Percentiles rank a stretch among this genome's conserved stretches.
Conservation (phyloP, 1,284 basidiomycete genomes). For the Cutaneotrichosporon sp. region DNA sequence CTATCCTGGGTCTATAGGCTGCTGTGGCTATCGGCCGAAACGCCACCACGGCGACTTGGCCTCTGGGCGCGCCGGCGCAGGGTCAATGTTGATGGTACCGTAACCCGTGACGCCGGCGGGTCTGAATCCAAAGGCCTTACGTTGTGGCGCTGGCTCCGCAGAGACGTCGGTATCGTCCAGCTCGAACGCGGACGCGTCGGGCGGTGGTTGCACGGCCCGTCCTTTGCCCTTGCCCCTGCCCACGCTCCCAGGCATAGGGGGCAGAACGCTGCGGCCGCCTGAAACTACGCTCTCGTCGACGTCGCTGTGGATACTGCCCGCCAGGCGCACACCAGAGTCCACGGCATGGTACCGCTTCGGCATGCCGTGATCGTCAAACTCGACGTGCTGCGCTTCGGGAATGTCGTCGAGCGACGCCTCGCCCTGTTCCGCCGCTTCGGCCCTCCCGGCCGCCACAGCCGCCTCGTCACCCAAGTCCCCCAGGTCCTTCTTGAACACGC, state of each 20-base stretch:
- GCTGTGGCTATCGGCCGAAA: neutral
- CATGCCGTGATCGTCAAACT: slow-evolving; percentile 22
- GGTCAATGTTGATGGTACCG: slow-evolving; percentile 10
- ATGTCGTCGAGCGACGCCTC: slow-evolving; percentile 3
- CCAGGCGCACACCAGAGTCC: slow-evolving; percentile 38
- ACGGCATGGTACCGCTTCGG: slow-evolving; percentile 30
- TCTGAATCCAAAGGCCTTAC: slow-evolving; percentile 8
- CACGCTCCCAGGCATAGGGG: neutral
- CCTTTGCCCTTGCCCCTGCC: slow-evolving; percentile 6
- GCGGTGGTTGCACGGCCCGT: neutral
- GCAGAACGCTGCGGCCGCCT: neutral
- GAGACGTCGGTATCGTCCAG: slow-evolving; percentile 2
- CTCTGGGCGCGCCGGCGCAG: neutral
- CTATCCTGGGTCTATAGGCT: neutral
- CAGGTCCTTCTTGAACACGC: slow-evolving; percentile 45
- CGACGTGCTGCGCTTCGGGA: slow-evolving; percentile 9
- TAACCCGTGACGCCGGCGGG: slow-evolving; percentile 1
- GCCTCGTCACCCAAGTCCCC: slow-evolving; percentile 39
- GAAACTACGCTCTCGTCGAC: neutral
- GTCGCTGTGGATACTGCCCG: slow-evolving; percentile 20
- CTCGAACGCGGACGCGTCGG: too few relatives aligned
- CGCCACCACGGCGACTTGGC: slow-evolving; percentile 1
- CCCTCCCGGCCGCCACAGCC: slow-evolving; percentile 15
- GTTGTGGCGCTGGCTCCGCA: neutral
- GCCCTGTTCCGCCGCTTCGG: slow-evolving; percentile 12